Base-by-base conservation (phyloP, 2,329 filamentous ascomycete genomes). In the Claviceps pazoutovae region DNA sequence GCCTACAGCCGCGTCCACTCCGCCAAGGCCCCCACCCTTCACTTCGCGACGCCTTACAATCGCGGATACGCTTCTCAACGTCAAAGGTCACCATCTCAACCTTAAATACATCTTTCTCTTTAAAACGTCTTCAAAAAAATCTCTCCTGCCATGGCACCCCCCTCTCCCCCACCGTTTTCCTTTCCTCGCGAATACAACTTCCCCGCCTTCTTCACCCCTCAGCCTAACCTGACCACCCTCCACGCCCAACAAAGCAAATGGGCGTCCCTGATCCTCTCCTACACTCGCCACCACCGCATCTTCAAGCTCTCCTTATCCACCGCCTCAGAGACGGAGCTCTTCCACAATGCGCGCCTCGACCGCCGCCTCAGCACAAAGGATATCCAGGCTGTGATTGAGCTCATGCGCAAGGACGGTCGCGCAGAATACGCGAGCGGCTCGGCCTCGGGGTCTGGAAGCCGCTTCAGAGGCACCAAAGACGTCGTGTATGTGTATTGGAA, bases 131-230 rank as follows among this genome's bases (percentile, higher is more conserved):
- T 9, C 19, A 3, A 19, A 23, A 19, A 8, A 3, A 1, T 6
- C 26, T n/a, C 21, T 13, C 21, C 19, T 21, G 30, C 43, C 43
- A 46, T 46, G 45, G 6, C 30, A n/a, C 9, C 43, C 3, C 17
- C 50, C 7, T 46, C 48, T 1, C 9, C 37, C 1, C 3, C 52
- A 8, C 26, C 46, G 21, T 53, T 55, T 8, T 14, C 47, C 41
- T 84, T 81, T 66, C 80, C 80, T 4, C 74, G 73, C 59, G 78
- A 80, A 65, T 85, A 89, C 75, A 72, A 73, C 70, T 91, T 88
- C 72, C 87, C 87, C 0, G 83, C 87, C 63, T 90, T 93, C 82
- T 93, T 86, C 79, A 89, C 85, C 52, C 81, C 80, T 51, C 87
- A 93, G 68, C 79, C 83, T 38, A 88, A 88, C 70, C 74, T 80